Evolutionary conservation across 2,329 filamentous ascomycete species (phyloP).

Genomic region (Ophiobolus disseminans): DNA sequence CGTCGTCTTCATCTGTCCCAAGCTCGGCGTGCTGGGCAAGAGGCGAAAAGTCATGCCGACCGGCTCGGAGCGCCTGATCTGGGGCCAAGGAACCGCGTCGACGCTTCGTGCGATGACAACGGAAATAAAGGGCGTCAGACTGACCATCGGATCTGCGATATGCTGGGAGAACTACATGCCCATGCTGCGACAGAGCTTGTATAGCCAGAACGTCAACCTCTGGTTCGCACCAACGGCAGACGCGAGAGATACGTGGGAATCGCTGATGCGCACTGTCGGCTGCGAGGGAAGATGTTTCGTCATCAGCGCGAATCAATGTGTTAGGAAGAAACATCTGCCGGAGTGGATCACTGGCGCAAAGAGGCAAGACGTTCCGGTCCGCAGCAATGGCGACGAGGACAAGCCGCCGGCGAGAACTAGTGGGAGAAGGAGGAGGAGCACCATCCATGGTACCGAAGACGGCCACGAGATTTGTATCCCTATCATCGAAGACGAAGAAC

Average conservation of each 20-base stretch:
- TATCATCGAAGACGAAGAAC: conserved; percentile 18
- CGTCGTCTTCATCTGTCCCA: conserved; percentile 81
- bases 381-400: not conserved
- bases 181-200: conserved; percentile 80
- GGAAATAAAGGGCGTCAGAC: conserved; percentile 75
- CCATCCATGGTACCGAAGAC: conserved; percentile 50
- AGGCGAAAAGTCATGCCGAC: conserved; percentile 94
- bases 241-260: conserved; percentile 79
- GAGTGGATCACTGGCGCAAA: conserved; percentile 58
- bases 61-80: conserved; percentile 80
- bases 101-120: conserved; percentile 82
- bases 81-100: conserved; percentile 82
- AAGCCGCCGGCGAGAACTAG: conserved; percentile 5
- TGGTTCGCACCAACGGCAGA: conserved; percentile 93
- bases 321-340: conserved; percentile 65
- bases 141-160: conserved; percentile 86
- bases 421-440: conserved; percentile 47
- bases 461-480: conserved; percentile 58
- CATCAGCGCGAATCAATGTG: conserved; percentile 83
- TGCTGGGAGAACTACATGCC: conserved; percentile 99
- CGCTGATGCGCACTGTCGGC: conserved; percentile 81
- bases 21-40: conserved; percentile 77
- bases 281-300: conserved; percentile 86
- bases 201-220: conserved; percentile 88
- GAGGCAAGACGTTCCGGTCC: conserved; percentile 1